Conservation (phyloP, 1,284 basidiomycete genomes). For the Peniophora sp. region DNA sequence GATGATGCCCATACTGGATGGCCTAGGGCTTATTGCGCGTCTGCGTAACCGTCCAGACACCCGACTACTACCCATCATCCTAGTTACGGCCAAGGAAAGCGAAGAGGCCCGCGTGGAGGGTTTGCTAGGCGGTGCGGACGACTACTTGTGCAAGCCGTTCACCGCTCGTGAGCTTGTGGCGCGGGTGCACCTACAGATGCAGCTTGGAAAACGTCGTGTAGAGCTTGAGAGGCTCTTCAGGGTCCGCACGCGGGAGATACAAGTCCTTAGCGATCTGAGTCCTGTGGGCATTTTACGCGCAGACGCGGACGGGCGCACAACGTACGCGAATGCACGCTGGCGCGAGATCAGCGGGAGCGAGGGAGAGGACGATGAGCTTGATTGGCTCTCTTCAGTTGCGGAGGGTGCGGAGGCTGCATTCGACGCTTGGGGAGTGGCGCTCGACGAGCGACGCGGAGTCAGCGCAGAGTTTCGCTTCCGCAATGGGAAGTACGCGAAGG, state of each 20-base stretch:
- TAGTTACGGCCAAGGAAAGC: slow-evolving; percentile 1
- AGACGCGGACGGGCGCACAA: not conserved
- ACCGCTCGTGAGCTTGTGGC: not conserved
- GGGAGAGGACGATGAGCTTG: not conserved
- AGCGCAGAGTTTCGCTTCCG: not conserved
- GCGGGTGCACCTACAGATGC: not conserved
- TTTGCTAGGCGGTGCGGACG: not conserved
- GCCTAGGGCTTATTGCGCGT: not conserved
- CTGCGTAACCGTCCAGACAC: not conserved
- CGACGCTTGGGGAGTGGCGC: not conserved
- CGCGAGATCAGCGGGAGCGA: not conserved
- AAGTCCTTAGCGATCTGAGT: not conserved
- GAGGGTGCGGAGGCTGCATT: not conserved
- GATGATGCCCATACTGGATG: slow-evolving; percentile 1
- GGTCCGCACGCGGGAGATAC: not conserved
- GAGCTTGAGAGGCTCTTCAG: not conserved
- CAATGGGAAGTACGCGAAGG: not conserved
- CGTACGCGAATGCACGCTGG: not conserved
- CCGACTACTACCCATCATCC: not conserved
- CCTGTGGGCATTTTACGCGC: not conserved
- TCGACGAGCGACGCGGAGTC: not conserved
- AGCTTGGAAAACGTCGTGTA: not conserved
- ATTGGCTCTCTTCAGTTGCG: not conserved
- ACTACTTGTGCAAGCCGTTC: slow-evolving; percentile 1
- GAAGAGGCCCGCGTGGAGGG: not conserved